phyloP scores from a whole-genome alignment of 2,329 filamentous ascomycete species.

The Colletotrichum lini region DNA sequence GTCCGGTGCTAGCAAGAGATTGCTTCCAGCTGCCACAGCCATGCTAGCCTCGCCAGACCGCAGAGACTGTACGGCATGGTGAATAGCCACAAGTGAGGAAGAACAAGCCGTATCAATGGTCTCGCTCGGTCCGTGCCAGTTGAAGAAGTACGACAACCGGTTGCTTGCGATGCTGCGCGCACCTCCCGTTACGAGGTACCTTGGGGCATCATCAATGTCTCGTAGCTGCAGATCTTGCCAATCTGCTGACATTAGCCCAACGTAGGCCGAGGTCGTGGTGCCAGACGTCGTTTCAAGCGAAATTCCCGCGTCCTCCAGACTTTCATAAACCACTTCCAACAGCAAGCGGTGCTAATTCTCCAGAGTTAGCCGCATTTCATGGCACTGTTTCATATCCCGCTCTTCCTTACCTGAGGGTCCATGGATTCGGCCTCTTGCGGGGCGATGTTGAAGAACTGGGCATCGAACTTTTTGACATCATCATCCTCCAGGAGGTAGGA shows the following conservation, averaged over 20 bases:
- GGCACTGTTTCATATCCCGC: too few relatives aligned
- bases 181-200: conserved; percentile 51
- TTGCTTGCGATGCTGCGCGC: conserved; percentile 54
- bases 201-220: conserved; percentile 45
- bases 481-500: conserved; percentile 44
- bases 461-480: conserved; percentile 45
- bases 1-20: conserved; percentile 41
- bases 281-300: conserved; percentile 21
- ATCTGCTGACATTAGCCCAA: conserved; percentile 46
- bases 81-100: conserved; percentile 57
- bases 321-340: conserved; percentile 55
- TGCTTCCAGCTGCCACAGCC: conserved; percentile 50
- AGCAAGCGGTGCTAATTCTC: conserved; percentile 46
- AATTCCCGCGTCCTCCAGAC: conserved; percentile 44
- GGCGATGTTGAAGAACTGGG: conserved; percentile 49
- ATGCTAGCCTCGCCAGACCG: conserved; percentile 48
- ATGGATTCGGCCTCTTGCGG: conserved; percentile 49
- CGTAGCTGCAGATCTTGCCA: conserved; percentile 47
- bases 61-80: conserved; percentile 56
- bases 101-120: conserved; percentile 63
- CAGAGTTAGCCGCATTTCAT: too few relatives aligned
- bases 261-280: conserved; percentile 36
- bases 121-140: conserved; percentile 56
- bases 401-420: conserved; percentile 48
- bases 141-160: conserved; percentile 57